These are phyloP conservation scores for Lipomyces lipofer DNA, from an alignment of 805 yeast genomes.

Conservation along the genomic window DNA sequence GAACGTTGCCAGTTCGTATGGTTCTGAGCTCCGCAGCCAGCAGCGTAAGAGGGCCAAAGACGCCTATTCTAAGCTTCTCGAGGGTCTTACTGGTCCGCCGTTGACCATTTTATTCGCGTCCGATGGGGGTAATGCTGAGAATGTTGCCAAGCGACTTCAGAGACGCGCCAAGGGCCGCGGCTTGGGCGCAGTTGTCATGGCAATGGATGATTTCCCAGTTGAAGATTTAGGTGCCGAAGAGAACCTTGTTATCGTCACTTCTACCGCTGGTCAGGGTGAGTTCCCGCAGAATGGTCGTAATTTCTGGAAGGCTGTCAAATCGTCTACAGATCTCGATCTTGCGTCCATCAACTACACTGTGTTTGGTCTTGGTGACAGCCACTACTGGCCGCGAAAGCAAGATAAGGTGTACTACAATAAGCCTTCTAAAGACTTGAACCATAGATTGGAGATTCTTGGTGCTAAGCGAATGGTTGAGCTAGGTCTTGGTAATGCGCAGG, in stretches of 20 bases:
- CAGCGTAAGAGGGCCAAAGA: slow-evolving; percentile 70
- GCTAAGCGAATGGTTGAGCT: slow-evolving; percentile 71
- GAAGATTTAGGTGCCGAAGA: slow-evolving; percentile 74
- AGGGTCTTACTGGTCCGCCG: slow-evolving; percentile 91
- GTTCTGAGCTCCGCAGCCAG: slow-evolving; percentile 57
- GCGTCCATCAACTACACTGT: slow-evolving; percentile 58
- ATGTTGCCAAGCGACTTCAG: slow-evolving; percentile 71
- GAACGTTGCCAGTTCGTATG: slow-evolving; percentile 62
- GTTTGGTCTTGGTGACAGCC: slow-evolving; percentile 78
- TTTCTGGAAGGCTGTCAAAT: slow-evolving; percentile 72
- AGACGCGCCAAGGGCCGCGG: slow-evolving; percentile 81
- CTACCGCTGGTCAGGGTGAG: slow-evolving; percentile 87
- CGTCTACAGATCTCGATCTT: slow-evolving; percentile 63
- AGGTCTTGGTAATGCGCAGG: slow-evolving; percentile 96
- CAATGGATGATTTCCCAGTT: slow-evolving; percentile 70
- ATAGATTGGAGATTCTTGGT: slow-evolving; percentile 66
- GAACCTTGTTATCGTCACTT: slow-evolving; percentile 65
- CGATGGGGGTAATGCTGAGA: slow-evolving; percentile 87
- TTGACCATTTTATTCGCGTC: slow-evolving; percentile 82
- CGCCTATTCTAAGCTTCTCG: slow-evolving; percentile 74
- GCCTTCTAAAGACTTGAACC: slow-evolving; percentile 74
- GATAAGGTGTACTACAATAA: slow-evolving; percentile 92
- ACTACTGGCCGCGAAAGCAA: slow-evolving; percentile 96
- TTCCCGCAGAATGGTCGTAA: slow-evolving; percentile 79
- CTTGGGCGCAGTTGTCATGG: slow-evolving; percentile 60